Evolutionary conservation across 2,329 filamentous ascomycete species (phyloP), one percentile per base, ranked within the genome.

Genomic region (Tolypocladium sp.): DNA sequence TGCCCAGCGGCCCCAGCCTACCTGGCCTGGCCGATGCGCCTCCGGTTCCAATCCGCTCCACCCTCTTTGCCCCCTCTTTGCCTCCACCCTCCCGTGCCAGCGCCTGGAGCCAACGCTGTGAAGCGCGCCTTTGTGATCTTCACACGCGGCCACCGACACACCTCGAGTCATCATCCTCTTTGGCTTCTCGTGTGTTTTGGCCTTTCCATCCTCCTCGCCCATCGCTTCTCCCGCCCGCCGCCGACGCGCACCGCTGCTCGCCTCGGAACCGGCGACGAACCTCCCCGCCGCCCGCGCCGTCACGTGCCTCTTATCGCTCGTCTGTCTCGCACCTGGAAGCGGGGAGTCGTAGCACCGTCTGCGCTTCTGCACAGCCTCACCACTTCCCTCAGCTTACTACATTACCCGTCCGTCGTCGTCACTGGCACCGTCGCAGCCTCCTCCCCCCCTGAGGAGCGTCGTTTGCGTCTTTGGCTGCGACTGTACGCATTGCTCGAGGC

Each of bases 401-500:
- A 33, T 13, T 20, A 35, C 30, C 44, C 37, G 42, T 17, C 30
- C n/a, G 33, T 35, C 55, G 42, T 57, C 42, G 56, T 38, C 56
- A 46, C 41, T 38, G 41, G 44, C 56, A 17, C 33, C 20, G 56
- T 27, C 37, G 49, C 57, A 52, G 40, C 46, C 40, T 60, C 30
- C 51, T 63, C 27, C 27, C 27, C 27, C 3, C 30, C 30, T 61
- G 37, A 51, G 41, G n/a, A 41, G 52, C 60, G 60, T 61, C 20
- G 54, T 38, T 27, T 46, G 58, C 55, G 15, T 57, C 40, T 40
- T 40, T 56, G 62, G 62, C 60, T 62, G 61, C 60, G 58, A 61
- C 62, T 55, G 59, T 59, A 59, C 60, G 61, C 59, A 61, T 60
- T 56, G 59, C 61, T 57, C 59, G 60, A 58, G 58, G 52, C 60